Evolutionary conservation across 2,329 filamentous ascomycete genomes (phyloP), one percentile per base, ranked within the genome.

Genomic region (Fusarium stilboides): DNA sequence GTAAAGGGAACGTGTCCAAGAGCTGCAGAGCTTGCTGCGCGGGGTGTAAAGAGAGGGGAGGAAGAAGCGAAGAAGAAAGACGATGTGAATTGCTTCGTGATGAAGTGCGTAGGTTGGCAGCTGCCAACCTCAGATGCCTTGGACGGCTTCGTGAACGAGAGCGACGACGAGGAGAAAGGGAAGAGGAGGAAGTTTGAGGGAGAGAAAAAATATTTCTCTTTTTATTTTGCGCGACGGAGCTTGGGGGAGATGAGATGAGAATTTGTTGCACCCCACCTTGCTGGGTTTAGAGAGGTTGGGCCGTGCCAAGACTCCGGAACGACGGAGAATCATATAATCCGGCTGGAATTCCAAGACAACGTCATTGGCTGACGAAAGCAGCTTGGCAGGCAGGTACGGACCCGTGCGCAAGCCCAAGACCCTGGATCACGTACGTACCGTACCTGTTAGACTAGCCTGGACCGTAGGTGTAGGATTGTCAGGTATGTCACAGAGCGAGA

Each of bases 21-120:
- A 85, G 87, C 84, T 72, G 88, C 89, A 91, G 89, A 85, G 83
- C 89, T 88, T 84, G 89, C 89, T 91, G 89, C 89, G 82, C 83
- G 78, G 77, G 82, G 81, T 77, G 87, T 82, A 77, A 80, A 77
- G 78, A 78, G 80, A 72, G 79, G 75, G 60, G 65, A 58, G 67
- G 80, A 70, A 86, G 87, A 88, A 89, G 83, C 76, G 85, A 88
- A 88, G 74, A 82, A 75, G 71, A 75, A 49, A 49, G 69, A 69
- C 72, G 70, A 70, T 71, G 78, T 75, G 62, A 78, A 76, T 70
- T 77, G 79, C 79, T 82, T 82, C 83, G 82, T 85, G 78, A 69
- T 82, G 81, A 77, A 70, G 57, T 58, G 55, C 43, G 45, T 72
- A 64, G 75, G 74, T 71, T 70, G 81, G 81, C 82, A 79, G 79